Evolutionary conservation across 768 basidiomycete species (phyloP).

Genomic region (Suillus spraguei): DNA sequence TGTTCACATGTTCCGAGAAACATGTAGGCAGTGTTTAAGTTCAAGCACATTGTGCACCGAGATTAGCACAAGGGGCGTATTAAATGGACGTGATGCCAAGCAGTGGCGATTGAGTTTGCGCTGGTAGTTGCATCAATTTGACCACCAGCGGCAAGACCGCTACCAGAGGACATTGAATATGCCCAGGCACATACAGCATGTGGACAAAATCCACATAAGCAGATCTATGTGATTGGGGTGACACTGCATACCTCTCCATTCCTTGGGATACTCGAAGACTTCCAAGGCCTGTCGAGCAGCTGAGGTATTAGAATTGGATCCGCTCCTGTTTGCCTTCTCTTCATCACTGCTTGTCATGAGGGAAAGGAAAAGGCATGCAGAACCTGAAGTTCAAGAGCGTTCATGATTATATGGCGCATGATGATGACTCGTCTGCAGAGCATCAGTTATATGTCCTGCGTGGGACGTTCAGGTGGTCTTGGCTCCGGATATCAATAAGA

Average conservation of each 20-base stretch:
- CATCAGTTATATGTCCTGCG: background rate
- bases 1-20: conserved; percentile 77
- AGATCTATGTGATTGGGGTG: conserved; percentile 54
- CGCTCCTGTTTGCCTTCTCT: background rate
- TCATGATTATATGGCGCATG: background rate
- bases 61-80: conserved; percentile 42
- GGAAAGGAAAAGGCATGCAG: background rate
- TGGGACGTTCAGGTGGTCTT: background rate
- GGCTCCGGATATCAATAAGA: background rate
- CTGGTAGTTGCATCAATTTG: conserved; percentile 63
- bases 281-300: conserved; percentile 17
- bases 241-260: conserved; percentile 54
- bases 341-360: background rate
- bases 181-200: conserved; percentile 45
- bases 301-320: background rate
- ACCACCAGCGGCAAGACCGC: conserved; percentile 74
- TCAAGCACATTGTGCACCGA: conserved; percentile 83
- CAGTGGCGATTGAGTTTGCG: conserved; percentile 63
- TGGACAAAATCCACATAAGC: conserved; percentile 58
- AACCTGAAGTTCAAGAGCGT: background rate
- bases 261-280: conserved; percentile 44
- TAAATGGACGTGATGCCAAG: background rate
- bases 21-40: conserved; percentile 61
- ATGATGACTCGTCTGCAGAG: background rate
- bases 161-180: conserved; percentile 67